Evolutionary conservation across 2,329 filamentous ascomycete genomes (phyloP).

Genomic region (Knufia petricola): DNA sequence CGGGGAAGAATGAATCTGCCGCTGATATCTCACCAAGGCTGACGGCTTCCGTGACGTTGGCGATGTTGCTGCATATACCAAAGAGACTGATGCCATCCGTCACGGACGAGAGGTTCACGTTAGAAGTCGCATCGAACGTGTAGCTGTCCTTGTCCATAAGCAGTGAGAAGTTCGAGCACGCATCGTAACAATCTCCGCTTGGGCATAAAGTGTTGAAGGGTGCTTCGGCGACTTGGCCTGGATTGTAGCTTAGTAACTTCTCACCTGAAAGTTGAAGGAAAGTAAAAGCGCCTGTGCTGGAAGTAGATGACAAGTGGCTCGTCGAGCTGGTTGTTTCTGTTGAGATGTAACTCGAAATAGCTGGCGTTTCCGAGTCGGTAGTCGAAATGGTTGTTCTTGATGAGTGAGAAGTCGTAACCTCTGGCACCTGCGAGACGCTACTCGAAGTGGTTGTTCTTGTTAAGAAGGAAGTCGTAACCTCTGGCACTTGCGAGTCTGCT

Average conservation of each 20-base stretch:
- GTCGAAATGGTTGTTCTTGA: too few relatives aligned
- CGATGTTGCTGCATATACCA: neutral
- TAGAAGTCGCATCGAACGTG: neutral
- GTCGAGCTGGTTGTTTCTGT: too few relatives aligned
- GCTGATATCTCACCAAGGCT: neutral
- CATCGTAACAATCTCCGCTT: neutral
- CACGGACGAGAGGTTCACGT: neutral
- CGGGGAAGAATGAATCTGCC: neutral
- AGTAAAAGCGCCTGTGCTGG: neutral
- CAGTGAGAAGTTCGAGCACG: neutral
- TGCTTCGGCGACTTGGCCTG: neutral
- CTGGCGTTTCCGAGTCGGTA: too few relatives aligned
- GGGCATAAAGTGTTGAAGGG: neutral
- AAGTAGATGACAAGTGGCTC: neutral
- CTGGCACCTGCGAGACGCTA: too few relatives aligned
- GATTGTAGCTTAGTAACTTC: neutral
- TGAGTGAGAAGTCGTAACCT: too few relatives aligned
- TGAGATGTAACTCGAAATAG: too few relatives aligned
- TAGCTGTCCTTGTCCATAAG: neutral
- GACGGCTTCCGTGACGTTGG: neutral
- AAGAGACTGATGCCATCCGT: neutral
- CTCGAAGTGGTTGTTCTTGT: neutral
- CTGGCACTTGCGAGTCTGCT: too few relatives aligned
- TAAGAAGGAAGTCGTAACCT: neutral
- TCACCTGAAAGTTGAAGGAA: neutral